Base-by-base conservation (phyloP, 1,284 basidiomycete genomes). In the Vanrija pseudolonga region DNA sequence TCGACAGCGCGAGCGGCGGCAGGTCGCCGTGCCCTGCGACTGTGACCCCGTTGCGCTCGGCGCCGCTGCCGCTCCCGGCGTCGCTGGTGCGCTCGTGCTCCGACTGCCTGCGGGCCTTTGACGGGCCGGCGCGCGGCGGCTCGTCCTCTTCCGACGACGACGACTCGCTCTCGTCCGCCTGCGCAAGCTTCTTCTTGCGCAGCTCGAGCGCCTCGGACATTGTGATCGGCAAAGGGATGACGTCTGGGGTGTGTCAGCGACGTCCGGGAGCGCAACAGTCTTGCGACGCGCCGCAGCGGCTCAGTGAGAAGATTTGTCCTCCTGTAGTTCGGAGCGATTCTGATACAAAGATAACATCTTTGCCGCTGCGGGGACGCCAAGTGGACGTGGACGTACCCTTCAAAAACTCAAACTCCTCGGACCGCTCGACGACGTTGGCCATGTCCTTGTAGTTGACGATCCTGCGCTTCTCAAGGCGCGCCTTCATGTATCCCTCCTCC, bases 371-470 rank as follows among this genome's bases (percentile, higher is more conserved):
- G 12, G 32, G 12, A 12, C 7, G 26, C 2, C 32, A 32, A 15
- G 2, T 14, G 32, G 32, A 28, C 18, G 24, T 17, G 18, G 14
- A 61, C 73, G 63, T 47, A 71, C 75, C 75, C 60, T 58, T 59
- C 9, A 76, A 50, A 50, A 76, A 76, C 38, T 72, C 68, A 48
- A 76, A 76, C 51, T 76, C 73, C 55, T 68, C 64, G 23, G 64
- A 66, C 18, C 71, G 61, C 38, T 63, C 55, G 9, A 68, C 68
- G 26, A 72, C 69, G 22, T 67, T 59, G 9, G 71, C 71, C 53
- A 79, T 62, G 62, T 79, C 76, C 50, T 73, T 72, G 51, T 77
- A 74, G 48, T 73, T 73, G 32, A 79, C 69, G 15, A 70, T 66
- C 48, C 74, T 75, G 18, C 77, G 63, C 45, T 73, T 72, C 38